Percentiles rank a stretch among this genome's conserved stretches.
Evolutionary conservation across 2,329 filamentous ascomycete species (phyloP).

Genomic region (Stromatinia cepivora): DNA sequence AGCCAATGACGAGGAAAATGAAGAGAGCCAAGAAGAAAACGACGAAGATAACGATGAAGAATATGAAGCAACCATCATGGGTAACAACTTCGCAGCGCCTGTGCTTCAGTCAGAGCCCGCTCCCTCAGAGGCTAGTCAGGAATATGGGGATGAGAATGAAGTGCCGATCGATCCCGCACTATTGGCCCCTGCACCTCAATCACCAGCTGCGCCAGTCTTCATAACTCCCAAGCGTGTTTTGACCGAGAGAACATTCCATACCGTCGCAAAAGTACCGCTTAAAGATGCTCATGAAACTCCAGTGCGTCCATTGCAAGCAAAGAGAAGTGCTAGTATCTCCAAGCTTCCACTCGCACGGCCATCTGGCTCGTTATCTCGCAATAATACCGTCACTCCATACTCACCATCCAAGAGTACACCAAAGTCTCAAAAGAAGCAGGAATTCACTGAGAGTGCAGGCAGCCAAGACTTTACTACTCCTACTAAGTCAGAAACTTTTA

Average conservation of each 20-base stretch:
- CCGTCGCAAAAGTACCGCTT: conserved; percentile 74
- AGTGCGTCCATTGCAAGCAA: conserved; percentile 41
- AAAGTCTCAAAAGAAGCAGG: conserved; percentile 10
- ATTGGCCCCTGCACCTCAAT: conserved; percentile 31
- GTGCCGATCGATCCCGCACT: conserved; percentile 56
- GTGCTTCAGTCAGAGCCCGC: conserved; percentile 45
- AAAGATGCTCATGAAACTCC: conserved; percentile 60
- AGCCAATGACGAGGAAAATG: conserved; percentile 19
- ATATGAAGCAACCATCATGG: conserved; percentile 9
- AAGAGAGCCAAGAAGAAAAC: conserved; percentile 18
- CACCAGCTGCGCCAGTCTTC: conserved; percentile 24
- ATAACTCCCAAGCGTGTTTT: conserved; percentile 37
- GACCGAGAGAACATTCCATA: conserved; percentile 57
- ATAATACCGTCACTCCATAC: conserved; percentile 55
- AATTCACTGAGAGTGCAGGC: conserved; percentile 16
- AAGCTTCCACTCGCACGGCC: conserved; percentile 48
- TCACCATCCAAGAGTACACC: conserved; percentile 49
- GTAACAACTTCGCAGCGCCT: neutral
- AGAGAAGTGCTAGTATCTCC: conserved; percentile 47
- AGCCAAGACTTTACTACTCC: conserved; percentile 34
- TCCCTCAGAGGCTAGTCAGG: conserved; percentile 62
- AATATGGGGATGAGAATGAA: conserved; percentile 67
- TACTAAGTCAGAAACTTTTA: conserved; percentile 49
- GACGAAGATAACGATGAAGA: conserved; percentile 14
- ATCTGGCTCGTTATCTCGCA: conserved; percentile 46